Evolutionary conservation across 75 land plant genomes (phyloP), one percentile per base, ranked within the genome.

Genomic region (Larix kaempferi): DNA sequence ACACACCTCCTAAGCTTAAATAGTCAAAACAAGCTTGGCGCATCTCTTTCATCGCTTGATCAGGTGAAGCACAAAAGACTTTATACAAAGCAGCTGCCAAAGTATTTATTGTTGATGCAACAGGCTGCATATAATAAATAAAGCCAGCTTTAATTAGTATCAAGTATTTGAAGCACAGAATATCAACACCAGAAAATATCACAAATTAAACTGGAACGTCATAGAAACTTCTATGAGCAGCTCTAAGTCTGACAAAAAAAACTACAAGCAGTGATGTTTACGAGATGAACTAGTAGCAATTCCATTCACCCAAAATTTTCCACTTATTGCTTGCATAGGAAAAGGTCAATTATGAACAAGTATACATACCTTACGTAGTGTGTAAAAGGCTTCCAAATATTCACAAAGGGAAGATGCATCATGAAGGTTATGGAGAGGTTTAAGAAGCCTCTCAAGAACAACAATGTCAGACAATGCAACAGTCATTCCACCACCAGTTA

Each of bases 401-500:
- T 80, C 83, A 84, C 94, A 88, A 3, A 93, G 78, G 1, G 89
- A 73, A 21, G 88, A 26, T 64, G 89, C 80, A 83, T 95, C 90
- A 73, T 85, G 84, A 56, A 95, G 85, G 77, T 89, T 81, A 59
- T 56, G 67, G n/a, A 95, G 57, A 78, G 88, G 94, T 77, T 49
- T 84, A 56, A 95, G 84, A 72, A 95, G 87, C 71, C 92, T 82
- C 1, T 86, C 77, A 6, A 93, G 82, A 2, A 94, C 84, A 55
- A 80, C 89, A 80, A 91, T 90, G 73, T 93, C 94, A 59, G 94
- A 84, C 22, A 93, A 80, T 57, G 96, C 96, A 60, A 95, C 96
- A 12, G 98, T 95, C 98, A 95, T 95, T 77, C 98, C 98, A 49
- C 98, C 96, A 5, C 95, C 95, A 35, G 98, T 93, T 77, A 91